Evolutionary conservation across 257 asterid genomes (phyloP).

Genomic region (Solanum appendiculatum): DNA sequence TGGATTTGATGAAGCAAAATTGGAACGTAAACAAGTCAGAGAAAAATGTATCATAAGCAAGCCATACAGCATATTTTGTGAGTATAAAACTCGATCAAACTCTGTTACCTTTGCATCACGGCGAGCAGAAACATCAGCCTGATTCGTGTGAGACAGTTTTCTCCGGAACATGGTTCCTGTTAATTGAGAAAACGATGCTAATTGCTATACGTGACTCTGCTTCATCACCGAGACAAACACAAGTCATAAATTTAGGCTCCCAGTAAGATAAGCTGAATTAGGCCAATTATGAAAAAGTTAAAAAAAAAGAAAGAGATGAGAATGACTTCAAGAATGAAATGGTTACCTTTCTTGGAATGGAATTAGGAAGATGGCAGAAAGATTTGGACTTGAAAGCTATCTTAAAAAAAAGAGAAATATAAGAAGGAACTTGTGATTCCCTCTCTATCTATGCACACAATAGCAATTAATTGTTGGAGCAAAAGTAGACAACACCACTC

Average conservation of each 20-base stretch:
- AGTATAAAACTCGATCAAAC: not conserved
- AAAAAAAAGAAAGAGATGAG: not conserved
- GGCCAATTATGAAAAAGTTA: not conserved
- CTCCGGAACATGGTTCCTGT: constrained; percentile 55
- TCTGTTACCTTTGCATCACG: constrained; percentile 51
- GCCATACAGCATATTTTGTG: not conserved
- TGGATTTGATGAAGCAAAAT: not conserved
- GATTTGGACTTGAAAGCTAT: not conserved
- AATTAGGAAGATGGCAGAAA: not conserved
- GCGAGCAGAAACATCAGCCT: constrained; percentile 26
- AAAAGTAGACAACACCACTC: not conserved
- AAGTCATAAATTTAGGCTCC: not conserved
- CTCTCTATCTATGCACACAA: not conserved
- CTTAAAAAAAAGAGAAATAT: not conserved
- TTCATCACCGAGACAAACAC: not conserved
- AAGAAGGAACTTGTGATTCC: not conserved
- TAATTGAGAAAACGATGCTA: not conserved
- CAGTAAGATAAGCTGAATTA: not conserved
- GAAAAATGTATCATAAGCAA: not conserved
- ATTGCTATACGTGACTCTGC: not conserved
- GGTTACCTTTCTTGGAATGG: not conserved
- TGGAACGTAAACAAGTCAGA: not conserved
- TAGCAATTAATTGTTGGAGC: not conserved
- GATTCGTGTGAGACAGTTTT: constrained; percentile 30
- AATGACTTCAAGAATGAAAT: not conserved